phyloP scores from a whole-genome alignment of 2,329 filamentous ascomycete genomes.

The Talaromyces atroroseus region DNA sequence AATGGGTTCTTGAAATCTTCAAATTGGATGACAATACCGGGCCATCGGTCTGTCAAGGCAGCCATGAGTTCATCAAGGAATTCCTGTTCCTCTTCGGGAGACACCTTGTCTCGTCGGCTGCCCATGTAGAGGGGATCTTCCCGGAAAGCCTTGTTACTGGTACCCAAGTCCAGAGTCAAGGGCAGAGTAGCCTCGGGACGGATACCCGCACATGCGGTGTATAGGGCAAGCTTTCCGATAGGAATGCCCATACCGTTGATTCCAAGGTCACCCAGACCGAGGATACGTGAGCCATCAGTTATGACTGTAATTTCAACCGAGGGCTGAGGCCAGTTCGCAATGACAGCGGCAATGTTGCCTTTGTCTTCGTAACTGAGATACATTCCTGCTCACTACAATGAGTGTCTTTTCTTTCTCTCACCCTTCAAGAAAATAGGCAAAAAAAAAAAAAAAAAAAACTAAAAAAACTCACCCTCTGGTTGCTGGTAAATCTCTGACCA shows the following conservation, averaged over 20 bases:
- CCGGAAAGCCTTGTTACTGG: constrained; percentile 57
- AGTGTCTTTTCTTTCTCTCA: no score
- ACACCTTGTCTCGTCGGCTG: constrained; percentile 74
- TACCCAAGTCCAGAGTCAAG: constrained; percentile 59
- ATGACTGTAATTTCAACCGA: constrained; percentile 94
- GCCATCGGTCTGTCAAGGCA: constrained; percentile 73
- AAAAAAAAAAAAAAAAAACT: no score
- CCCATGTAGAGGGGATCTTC: constrained; percentile 90
- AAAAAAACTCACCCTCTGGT: constrained; percentile 62
- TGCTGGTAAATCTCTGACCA: constrained; percentile 95
- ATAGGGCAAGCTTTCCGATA: constrained; percentile 91
- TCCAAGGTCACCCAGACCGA: constrained; percentile 87
- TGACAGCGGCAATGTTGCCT: constrained; percentile 80
- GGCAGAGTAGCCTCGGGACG: constrained; percentile 66
- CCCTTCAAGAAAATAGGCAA: background rate
- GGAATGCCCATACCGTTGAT: constrained; percentile 98
- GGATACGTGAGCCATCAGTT: constrained; percentile 89
- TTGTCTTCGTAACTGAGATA: constrained; percentile 95
- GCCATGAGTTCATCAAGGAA: constrained; percentile 98
- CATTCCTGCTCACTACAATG: constrained; percentile 46
- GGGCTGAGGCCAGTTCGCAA: constrained; percentile 85
- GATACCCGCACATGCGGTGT: constrained; percentile 93
- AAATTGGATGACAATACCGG: constrained; percentile 77
- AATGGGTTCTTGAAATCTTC: constrained; percentile 99
- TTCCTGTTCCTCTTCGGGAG: constrained; percentile 71